Evolutionary conservation across 495 filamentous ascomycete genomes (phyloP).

Genomic region (Aspergillus affinis): DNA sequence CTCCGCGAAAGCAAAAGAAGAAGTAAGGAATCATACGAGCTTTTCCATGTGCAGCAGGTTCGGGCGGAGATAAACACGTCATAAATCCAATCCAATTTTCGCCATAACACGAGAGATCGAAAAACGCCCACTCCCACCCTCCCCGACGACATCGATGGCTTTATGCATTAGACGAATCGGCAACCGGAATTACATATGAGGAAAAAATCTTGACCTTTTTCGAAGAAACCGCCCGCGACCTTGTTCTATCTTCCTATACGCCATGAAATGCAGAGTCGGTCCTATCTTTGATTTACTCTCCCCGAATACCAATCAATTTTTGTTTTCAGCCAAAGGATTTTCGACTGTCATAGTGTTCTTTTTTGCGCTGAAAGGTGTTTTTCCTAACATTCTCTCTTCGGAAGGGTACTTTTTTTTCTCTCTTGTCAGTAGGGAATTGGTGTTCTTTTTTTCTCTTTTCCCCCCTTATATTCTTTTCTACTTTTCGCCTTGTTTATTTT

Average conservation of each 20-base stretch:
- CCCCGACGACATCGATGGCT: constrained; percentile 27
- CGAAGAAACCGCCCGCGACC: constrained; percentile 8
- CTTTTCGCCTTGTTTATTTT: constrained; percentile 12
- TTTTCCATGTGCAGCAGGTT: constrained; percentile 87
- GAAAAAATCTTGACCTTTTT: neutral
- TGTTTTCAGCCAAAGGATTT: neutral
- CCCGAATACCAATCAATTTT: constrained; percentile 16
- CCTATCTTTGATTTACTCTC: constrained; percentile 4
- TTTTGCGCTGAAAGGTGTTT: constrained; percentile 20
- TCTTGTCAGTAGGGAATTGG: constrained; percentile 9
- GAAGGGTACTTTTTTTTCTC: constrained; percentile 11
- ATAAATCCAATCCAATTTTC: constrained; percentile 22
- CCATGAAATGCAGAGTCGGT: neutral
- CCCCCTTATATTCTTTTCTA: constrained; percentile 19
- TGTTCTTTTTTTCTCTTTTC: constrained; percentile 20
- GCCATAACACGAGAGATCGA: constrained; percentile 22
- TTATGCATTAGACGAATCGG: constrained; percentile 15
- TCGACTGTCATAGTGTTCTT: constrained; percentile 11
- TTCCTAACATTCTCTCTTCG: constrained; percentile 6
- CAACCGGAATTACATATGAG: neutral
- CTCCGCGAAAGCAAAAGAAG: constrained; percentile 89
- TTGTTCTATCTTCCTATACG: neutral
- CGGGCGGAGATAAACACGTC: constrained; percentile 79
- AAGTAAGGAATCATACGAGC: constrained; percentile 80
- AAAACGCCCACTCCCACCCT: neutral